phyloP scores from a whole-genome alignment of 306 rosid species.

The Vigna hirtella region DNA sequence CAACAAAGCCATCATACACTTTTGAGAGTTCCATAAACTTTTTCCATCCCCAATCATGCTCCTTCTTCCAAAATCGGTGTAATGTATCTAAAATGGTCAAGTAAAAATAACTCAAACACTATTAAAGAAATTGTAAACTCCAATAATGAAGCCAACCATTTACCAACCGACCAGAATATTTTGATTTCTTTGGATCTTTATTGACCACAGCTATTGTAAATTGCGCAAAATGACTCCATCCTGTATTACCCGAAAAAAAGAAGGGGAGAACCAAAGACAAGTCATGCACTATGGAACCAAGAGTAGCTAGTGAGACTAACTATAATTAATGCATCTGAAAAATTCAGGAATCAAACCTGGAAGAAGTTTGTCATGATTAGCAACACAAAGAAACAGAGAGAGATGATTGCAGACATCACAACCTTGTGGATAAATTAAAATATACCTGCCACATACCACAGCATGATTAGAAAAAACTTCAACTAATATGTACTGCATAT shows the following conservation, averaged over 20 bases:
- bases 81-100: slow-evolving; percentile 73
- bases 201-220: slow-evolving; percentile 97
- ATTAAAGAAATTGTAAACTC: slow-evolving; percentile 24
- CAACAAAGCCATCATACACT: slow-evolving; percentile 96
- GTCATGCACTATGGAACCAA: slow-evolving; percentile 11
- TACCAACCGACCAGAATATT: slow-evolving; percentile 87
- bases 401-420: slow-evolving; percentile 99
- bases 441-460: slow-evolving; percentile 77
- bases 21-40: slow-evolving; percentile 98
- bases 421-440: slow-evolving; percentile 97
- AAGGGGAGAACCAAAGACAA: slow-evolving; percentile 21
- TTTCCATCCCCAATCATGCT: slow-evolving; percentile 99
- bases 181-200: slow-evolving; percentile 91
- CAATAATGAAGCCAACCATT: slow-evolving; percentile 35
- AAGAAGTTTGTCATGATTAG: slow-evolving; percentile 99
- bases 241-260: slow-evolving; percentile 51
- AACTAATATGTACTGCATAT: slow-evolving; percentile 23
- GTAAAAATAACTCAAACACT: slow-evolving; percentile 23
- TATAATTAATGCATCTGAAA: slow-evolving; percentile 30
- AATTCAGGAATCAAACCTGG: slow-evolving; percentile 69
- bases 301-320: slow-evolving; percentile 21
- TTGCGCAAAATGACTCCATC: slow-evolving; percentile 99
- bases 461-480: slow-evolving; percentile 42
- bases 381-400: slow-evolving; percentile 96
- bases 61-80: slow-evolving; percentile 99